Conservation (phyloP, 2,329 filamentous ascomycete species). For the Sodiomyces alkalinus region DNA sequence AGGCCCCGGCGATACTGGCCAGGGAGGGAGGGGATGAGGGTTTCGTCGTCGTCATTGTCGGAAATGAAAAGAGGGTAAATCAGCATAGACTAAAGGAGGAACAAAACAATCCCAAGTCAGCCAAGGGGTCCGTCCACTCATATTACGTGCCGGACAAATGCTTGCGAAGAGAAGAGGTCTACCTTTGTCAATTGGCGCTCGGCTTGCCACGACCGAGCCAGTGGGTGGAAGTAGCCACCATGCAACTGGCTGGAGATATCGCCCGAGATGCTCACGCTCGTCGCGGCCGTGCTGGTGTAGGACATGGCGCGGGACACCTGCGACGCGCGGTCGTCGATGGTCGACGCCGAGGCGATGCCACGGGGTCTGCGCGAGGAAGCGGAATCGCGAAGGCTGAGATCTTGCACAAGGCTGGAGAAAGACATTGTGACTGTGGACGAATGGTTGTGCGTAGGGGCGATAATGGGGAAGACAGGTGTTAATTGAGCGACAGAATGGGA, state of each 20-base stretch:
- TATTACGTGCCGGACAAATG: conserved; percentile 22
- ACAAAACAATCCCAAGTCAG: no score
- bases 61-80: conserved; percentile 97
- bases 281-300: conserved; percentile 50
- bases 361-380: conserved; percentile 30
- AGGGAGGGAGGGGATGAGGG: conserved; percentile 76
- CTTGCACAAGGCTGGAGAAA: conserved; percentile 52
- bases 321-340: conserved; percentile 43
- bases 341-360: conserved; percentile 33
- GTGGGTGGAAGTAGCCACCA: conserved; percentile 66
- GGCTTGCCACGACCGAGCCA: conserved; percentile 68
- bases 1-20: conserved; percentile 80
- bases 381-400: conserved; percentile 43
- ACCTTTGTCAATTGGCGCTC: conserved; percentile 78
- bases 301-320: conserved; percentile 50
- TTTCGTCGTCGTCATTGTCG: conserved; percentile 85
- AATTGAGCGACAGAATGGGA: no score
- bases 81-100: conserved; percentile 65
- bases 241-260: conserved; percentile 76
- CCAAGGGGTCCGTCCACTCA: background rate
- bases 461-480: no score
- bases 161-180: no score
- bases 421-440: conserved; percentile 37
- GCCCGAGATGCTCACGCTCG: conserved; percentile 53
- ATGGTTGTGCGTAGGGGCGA: no score